phyloP scores from a whole-genome alignment of 371 early-diverging fungal genomes.

The Gilbertella persicaria region DNA sequence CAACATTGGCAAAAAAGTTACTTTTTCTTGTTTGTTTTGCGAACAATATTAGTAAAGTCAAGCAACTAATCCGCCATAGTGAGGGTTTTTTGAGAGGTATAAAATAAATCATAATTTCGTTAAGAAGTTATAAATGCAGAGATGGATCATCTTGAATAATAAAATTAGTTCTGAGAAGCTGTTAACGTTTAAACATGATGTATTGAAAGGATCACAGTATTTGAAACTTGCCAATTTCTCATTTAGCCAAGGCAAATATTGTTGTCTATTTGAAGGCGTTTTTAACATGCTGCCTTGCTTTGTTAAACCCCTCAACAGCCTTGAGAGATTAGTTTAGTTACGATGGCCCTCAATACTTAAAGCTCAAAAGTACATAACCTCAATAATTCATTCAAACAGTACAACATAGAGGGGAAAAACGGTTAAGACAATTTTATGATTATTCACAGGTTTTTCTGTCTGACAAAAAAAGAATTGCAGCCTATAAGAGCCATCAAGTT shows the following conservation, averaged over 20 bases:
- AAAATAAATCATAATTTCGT: too few relatives aligned
- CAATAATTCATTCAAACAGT: conserved; percentile 12
- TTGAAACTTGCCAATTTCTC: too few relatives aligned
- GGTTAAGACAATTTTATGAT: conserved; percentile 9
- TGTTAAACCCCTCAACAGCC: conserved; percentile 3
- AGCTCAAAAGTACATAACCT: conserved; percentile 6
- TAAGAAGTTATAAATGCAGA: too few relatives aligned
- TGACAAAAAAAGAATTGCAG: conserved; percentile 7
- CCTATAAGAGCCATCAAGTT: conserved; percentile 8
- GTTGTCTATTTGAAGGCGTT: conserved; percentile 5
- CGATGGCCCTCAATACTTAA: conserved; percentile 3
- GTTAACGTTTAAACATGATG: too few relatives aligned
- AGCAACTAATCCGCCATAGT: too few relatives aligned
- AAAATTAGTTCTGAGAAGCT: too few relatives aligned
- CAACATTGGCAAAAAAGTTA: too few relatives aligned
- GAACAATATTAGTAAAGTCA: too few relatives aligned
- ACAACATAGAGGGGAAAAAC: conserved; percentile 10
- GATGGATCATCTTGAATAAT: too few relatives aligned
- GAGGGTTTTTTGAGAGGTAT: too few relatives aligned
- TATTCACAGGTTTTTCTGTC: conserved; percentile 5
- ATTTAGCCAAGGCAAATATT: conserved; percentile 4
- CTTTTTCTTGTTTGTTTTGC: too few relatives aligned
- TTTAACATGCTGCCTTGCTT: conserved; percentile 5
- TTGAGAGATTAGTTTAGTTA: conserved; percentile 4
- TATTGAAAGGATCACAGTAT: too few relatives aligned